Conservation (phyloP, 352 stramenopile species). For the Phytophthora rubi region DNA sequence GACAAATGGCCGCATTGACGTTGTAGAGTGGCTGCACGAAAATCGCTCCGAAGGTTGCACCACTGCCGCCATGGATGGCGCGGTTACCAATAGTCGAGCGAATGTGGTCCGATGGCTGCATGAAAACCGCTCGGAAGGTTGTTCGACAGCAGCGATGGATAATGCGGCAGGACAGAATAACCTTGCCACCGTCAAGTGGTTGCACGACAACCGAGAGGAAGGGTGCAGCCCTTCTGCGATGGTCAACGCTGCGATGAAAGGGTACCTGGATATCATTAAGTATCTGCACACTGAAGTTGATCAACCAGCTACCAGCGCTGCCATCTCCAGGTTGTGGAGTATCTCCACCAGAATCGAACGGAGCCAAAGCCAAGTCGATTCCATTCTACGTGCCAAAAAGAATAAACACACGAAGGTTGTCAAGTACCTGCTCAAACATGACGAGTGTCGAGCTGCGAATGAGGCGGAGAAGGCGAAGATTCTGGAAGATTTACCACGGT, state of each 20-base stretch:
- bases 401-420: slow-evolving; percentile 10
- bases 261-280: slow-evolving; percentile 28
- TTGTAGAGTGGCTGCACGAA: slow-evolving; percentile 21
- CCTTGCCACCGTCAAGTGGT: slow-evolving; percentile 19
- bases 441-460: slow-evolving; percentile 18
- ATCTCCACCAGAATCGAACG: slow-evolving; percentile 14
- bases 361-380: neutral
- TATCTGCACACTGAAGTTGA: slow-evolving; percentile 22
- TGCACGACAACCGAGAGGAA: slow-evolving; percentile 19
- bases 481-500: neutral
- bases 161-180: slow-evolving; percentile 6
- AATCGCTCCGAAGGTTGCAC: slow-evolving; percentile 26
- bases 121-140: slow-evolving; percentile 21
- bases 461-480: neutral
- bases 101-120: slow-evolving; percentile 17
- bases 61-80: slow-evolving; percentile 20
- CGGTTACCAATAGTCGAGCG: slow-evolving; percentile 10
- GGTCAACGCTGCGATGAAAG: slow-evolving; percentile 18
- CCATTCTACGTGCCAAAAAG: slow-evolving; percentile 8
- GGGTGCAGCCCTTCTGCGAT: slow-evolving; percentile 24
- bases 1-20: neutral
- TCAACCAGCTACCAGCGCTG: slow-evolving; percentile 13
- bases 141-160: slow-evolving; percentile 26
- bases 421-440: slow-evolving; percentile 6
- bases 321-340: slow-evolving; percentile 20